Base-by-base conservation (phyloP, 2,329 filamentous ascomycete species). In the Capronia americana region DNA sequence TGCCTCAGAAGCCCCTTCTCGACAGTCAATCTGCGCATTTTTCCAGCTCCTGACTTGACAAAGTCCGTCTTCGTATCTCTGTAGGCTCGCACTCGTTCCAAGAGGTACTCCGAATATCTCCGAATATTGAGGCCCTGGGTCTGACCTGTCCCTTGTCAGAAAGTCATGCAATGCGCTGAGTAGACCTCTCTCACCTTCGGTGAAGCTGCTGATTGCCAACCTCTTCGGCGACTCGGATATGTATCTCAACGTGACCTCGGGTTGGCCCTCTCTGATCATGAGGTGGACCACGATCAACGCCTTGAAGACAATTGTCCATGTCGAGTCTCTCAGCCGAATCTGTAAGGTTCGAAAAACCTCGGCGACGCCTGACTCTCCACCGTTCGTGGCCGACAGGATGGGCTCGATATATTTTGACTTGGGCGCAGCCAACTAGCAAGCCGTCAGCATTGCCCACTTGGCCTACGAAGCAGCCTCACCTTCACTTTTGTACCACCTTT, bases 281-380 rank as follows among this genome's bases (percentile, higher is more conserved):
- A 98, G 83, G 78, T 99, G 95, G 55, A 96, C 88, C 57, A 96
- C 95, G 74, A 98, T 97, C 72, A 99, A 84, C 74, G 92, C 90
- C 83, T 99, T 99, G 88, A 97, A 97, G 71, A 97, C 94, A 65
- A 98, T 93, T n/a, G 95, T 99, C 95, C 95, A 99, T 84, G 95
- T 97, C 72, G 94, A 94, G 78, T 99, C 95, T 77, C 93, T 90
- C 72, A 99, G 81, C 60, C 95, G 88, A 77, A 92, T 88, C 77
- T 96, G 93, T 62, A 99, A 84, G 50, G 93, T 92, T 68, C 95
- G 90, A 79, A 99, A 98, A 75, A 99, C 92, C 81, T 99, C 95
- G 67, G 90, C 94, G 67, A 99, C 92, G 72, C 94, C 95, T 61
- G 92, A 91, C 80, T 99, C 95, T 73, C 93, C 95, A 24, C 93